phyloP scores from a whole-genome alignment of 164 flowering plant genomes.

The Saururus chinensis region DNA sequence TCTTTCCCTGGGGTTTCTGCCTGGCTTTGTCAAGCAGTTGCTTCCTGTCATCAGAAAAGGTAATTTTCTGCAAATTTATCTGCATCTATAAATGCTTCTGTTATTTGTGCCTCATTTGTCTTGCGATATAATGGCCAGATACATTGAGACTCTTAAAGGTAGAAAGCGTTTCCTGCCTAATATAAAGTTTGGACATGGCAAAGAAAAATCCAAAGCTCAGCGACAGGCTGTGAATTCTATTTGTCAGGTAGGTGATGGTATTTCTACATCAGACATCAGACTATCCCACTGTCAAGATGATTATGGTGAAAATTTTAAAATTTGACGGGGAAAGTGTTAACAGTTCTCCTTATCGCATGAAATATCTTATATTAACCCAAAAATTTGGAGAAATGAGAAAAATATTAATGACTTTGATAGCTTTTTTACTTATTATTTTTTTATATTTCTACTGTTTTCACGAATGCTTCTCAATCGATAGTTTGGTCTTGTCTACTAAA shows the following conservation, averaged over 20 bases:
- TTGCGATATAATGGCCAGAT: constrained; percentile 24
- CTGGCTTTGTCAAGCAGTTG: constrained; percentile 80
- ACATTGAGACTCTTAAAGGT: constrained; percentile 73
- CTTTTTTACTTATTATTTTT: too few relatives aligned
- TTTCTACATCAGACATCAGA: too few relatives aligned
- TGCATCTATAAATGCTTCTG: not conserved
- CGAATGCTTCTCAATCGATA: too few relatives aligned
- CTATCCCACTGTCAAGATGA: not conserved
- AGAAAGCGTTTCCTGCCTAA: constrained; percentile 83
- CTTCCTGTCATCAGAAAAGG: constrained; percentile 74
- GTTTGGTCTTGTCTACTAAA: too few relatives aligned
- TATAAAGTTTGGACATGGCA: constrained; percentile 62
- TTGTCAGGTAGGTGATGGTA: constrained; percentile 57
- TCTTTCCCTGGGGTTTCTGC: constrained; percentile 87
- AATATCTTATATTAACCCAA: too few relatives aligned
- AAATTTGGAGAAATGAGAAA: too few relatives aligned
- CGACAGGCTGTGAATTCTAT: constrained; percentile 98
- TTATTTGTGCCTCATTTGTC: not conserved
- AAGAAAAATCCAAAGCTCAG: constrained; percentile 93
- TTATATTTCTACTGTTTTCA: too few relatives aligned
- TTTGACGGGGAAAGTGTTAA: not conserved
- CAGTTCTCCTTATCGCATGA: too few relatives aligned
- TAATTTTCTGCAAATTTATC: constrained; percentile 13
- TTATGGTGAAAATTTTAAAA: not conserved
- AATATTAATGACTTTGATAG: too few relatives aligned